Base-by-base conservation (phyloP, 2,329 filamentous ascomycete species). In the Microsporum canis region DNA sequence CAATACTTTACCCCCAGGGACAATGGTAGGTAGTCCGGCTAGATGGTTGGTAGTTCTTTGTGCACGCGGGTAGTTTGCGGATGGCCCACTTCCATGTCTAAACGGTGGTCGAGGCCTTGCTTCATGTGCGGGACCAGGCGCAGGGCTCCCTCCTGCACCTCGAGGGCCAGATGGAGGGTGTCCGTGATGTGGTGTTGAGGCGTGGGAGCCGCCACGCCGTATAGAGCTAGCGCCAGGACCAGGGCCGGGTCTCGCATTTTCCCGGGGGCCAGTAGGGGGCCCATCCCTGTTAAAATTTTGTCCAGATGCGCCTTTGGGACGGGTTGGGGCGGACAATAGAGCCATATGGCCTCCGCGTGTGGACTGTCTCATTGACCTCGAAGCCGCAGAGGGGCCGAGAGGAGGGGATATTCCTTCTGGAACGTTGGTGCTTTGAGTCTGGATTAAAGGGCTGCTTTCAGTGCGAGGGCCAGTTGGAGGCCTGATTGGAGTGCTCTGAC, bases 301-400 rank as follows among this genome's bases (percentile, higher is more conserved):
- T 59, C 66, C 69, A 36, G 70, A 62, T 43, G 69, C 72, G 53
- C 77, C 76, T 39, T 77, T 76, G 51, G 78, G 78, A 12, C 76
- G 72, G 7, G 77, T 78, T n/a, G 78, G 78, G 29, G 76, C 77
- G 34, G 75, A 73, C 10, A 78, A 66, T n/a, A 78, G 63, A 34
- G 76, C 73, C 47, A 73, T 66, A 61, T 71, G 75, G 3, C 71
- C 67, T 7, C 71, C 71, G 12, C 77, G 75, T 65, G 65, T 71
- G 41, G 74, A 72, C 10, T 72, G 66, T 6, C 72, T 70, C 58
- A 71, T 66, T 6, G 70, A 68, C 58, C 70, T 72, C 17, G 31
- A 33, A 23, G 69, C 70, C 59, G 72, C 69, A 17, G 75, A 73
- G 33, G 74, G 72, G 5, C 74, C 75, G 8, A 72, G 70, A 38